Evolutionary conservation across 1,284 basidiomycete genomes (phyloP).

Genomic region (Papiliotrema laurentii): DNA sequence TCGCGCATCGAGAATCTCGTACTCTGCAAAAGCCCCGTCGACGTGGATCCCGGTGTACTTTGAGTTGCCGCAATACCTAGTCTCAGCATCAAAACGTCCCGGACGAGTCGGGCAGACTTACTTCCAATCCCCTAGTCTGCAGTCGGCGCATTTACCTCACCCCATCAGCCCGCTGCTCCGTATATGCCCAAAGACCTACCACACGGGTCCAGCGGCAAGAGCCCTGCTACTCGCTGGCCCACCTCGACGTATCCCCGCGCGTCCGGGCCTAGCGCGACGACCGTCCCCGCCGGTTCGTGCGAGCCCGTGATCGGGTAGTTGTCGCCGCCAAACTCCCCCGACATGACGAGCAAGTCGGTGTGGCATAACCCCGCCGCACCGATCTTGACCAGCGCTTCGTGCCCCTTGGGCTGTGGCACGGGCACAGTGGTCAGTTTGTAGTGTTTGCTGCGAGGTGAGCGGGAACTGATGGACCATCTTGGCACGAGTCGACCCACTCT

Average conservation of each 20-base stretch:
- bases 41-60: conserved; percentile 17
- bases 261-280: conserved; percentile 15
- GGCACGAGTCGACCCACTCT: conserved; percentile 2
- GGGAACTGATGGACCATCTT: no score
- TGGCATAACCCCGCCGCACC: conserved; percentile 25
- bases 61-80: conserved; percentile 19
- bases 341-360: conserved; percentile 20
- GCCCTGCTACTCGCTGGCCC: conserved; percentile 19
- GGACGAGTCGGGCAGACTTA: neutral
- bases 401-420: conserved; percentile 9
- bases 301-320: conserved; percentile 18
- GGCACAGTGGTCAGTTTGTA: conserved; percentile 15
- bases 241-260: conserved; percentile 10
- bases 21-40: conserved; percentile 28
- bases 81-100: neutral
- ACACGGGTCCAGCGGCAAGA: conserved; percentile 15
- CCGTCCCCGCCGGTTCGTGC: conserved; percentile 27
- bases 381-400: conserved; percentile 17
- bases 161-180: neutral
- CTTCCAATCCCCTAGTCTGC: conserved; percentile 16
- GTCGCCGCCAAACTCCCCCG: conserved; percentile 7
- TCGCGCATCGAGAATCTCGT: conserved; percentile 18
- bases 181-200: conserved; percentile 8
- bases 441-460: conserved; percentile 5
- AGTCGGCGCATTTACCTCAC: conserved; percentile 20